Base-by-base conservation (phyloP, 1,139 yeast genomes). In the Scheffersomyces illinoinensis region DNA sequence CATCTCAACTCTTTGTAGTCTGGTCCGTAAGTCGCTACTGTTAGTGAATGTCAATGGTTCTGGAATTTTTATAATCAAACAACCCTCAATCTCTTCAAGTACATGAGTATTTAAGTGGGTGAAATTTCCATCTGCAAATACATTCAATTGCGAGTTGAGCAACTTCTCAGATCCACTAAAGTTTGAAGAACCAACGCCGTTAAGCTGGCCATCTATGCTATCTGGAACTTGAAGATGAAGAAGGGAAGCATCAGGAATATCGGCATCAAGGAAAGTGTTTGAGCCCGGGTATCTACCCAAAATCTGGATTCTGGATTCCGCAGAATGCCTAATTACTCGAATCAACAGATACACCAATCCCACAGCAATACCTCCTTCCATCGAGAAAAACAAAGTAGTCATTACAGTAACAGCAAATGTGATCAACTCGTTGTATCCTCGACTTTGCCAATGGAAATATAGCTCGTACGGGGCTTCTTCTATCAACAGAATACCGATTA, bases 21-120 rank as follows among this genome's bases (percentile, higher is more conserved):
- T 78, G 54, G 89, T 81, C 61, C 90, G 86, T 64, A 95, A 78
- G 69, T 93, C 98, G 60, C 89, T 91, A 19, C 96, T 86, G 70
- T 95, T 95, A 50, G 97, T 93, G 72, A 95, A 95, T 1, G 97
- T 92, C 59, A 95, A 77, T 0, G 98, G 98, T 69, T 95, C 98
- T 0, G 98, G 96, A 50, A 95, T 87, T 65, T 89, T 91, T 47
- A 93, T 90, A 53, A 93, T 89, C 55, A 95, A 78, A 67, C 97
- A 91, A 0, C 96, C 97, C 68, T 91, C 95, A 53, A 91, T 81
- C 63, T 91, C 93, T 68, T 91, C 95, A 46, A 89, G 73, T 2
- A 76, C 78, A 48, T 73, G 74, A 7, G 73, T 68, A 59, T 80
- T 79, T 54, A 80, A 72, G 50, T 71, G 77, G 56, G 77, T 79